Evolutionary conservation across 2,329 filamentous ascomycete species (phyloP), one percentile per base, ranked within the genome.

Genomic region (Scedosporium dehoogii): DNA sequence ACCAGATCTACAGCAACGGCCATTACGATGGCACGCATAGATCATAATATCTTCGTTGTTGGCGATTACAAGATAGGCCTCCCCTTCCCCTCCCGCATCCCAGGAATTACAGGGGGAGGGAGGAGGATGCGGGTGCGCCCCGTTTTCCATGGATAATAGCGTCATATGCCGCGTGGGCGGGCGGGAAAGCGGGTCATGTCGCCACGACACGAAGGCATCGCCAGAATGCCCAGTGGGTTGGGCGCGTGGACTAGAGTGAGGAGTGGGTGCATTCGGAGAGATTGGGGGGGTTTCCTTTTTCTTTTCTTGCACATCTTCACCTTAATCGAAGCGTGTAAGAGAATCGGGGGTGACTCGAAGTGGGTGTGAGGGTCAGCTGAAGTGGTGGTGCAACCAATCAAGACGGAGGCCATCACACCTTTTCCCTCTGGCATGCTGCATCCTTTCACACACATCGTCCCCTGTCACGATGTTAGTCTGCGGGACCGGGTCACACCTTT

Each of bases 131-230:
- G 51, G 51, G 51, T 55, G 23, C 21, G 51, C 21, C 21, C 51
- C 51, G 51, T 55, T 55, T 55, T 23, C 23, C n/a, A n/a, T n/a
- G n/a, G n/a, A 29, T 55, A 23, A 55, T 55, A 27, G 51, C 21
- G 51, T 55, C 51, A 25, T 55, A 23, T 27, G 18, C 12, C n/a
- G 18, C n/a, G 51, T 10, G 56, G 16, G 14, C 6, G 27, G 25
- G 33, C 33, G 33, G 56, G 27, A 58, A 16, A 58, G 29, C 33
- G 56, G 27, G 56, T 33, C 56, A 38, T 18, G 56, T 38, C 27
- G 56, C n/a, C 27, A 33, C 59, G 71, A 74, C 44, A 62, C 62
- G 18, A 68, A 72, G 33, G 51, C 6, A 27, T 27, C 23, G 51
- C 51, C 23, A 55, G 21, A 55, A 23, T 18, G 18, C 12, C 23